Evolutionary conservation across 1,284 basidiomycete species (phyloP), one percentile per base, ranked within the genome.

Genomic region (Meira miltonrushii): DNA sequence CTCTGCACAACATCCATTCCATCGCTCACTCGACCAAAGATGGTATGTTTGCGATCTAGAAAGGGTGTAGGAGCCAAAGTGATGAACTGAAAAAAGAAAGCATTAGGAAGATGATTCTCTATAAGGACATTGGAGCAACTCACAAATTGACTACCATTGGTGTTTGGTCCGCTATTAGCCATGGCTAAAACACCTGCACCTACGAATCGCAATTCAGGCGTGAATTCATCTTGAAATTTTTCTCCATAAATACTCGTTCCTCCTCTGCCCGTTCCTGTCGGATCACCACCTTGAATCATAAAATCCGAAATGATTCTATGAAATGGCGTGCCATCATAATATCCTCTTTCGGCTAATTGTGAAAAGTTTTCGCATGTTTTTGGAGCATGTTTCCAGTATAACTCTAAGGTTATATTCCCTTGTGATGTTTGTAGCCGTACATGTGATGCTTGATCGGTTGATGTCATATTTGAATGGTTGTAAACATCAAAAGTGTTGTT

Each of bases 11-110:
- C 61, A 39, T 62, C 54, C 54, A 68, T 64, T 9, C 66, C 66
- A 49, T 66, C 51, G 13, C 56, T 38, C 2, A 68, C 58, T 21
- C 65, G 38, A 23, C 95, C 94, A 75, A 99, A 99, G 1, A 97
- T 93, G 0, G 93, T 95, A 75, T 95, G 91, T 69, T 92, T 90
- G 86, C 86, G 60, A 39, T 71, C 75, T 15, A 74, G 56, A 65
- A 95, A 92, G 0, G 90, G 8, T 10, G 66, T 68, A 3, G 66
- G 66, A 37, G 66, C 66, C 43, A 66, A 49, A 37, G 49, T 55
- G 11, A 59, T 25, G 37, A 57, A 58, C 39, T 53, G n/a, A n/a
- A 33, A 43, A n/a, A 10, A 43, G 19, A 43, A 21, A 10, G n/a
- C n/a, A n/a, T n/a, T n/a, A 21, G 41, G 10, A 21, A 10, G 41